Base-by-base conservation (phyloP, 2,329 filamentous ascomycete genomes). In the Sporothrix brunneoviolacea region DNA sequence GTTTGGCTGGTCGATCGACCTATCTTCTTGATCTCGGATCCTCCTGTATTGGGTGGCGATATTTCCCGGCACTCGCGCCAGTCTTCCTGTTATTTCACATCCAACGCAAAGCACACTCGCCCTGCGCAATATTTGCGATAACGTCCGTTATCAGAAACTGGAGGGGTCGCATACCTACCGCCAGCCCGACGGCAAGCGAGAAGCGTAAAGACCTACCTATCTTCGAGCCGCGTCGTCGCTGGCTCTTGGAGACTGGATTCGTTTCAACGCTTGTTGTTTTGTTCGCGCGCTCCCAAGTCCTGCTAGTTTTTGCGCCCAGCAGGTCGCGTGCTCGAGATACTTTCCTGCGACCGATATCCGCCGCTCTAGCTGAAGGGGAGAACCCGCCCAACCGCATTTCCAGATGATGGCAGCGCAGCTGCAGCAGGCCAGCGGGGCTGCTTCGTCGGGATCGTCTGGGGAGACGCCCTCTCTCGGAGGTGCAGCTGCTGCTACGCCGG, bases 371-470 rank as follows among this genome's bases (percentile, higher is more conserved):
- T 35, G 24, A 45, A 15, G 37, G 39, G 47, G 27, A 39, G 32
- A 27, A 35, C 38, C 38, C 41, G 12, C 33, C 18, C 15, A n/a
- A 16, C 21, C 28, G 28, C n/a, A 13, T 6, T 6, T 35, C 48
- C 47, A 53, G 48, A 59, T 59, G 57, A 59, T 59, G 57, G 48
- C 54, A 37, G 55, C 55, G 46, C 55, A 58, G 55, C 53, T 59
- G 24, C 55, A 59, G 53, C 50, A 56, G 54, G 56, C 54, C 53
- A 50, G 54, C 30, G 54, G 54, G 41, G 35, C 54, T 54, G 56
- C 49, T 41, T 54, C 55, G 8, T 43, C 51, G 12, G 40, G 37
- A 4, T 37, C 48, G 7, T 45, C 50, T 4, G 41, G 37, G 10
- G 50, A 52, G n/a, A 38, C 49, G 13, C 40, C 54, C 8, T 49